phyloP scores from a whole-genome alignment of 177 flowering plant genomes.

The Vitis hybrid region DNA sequence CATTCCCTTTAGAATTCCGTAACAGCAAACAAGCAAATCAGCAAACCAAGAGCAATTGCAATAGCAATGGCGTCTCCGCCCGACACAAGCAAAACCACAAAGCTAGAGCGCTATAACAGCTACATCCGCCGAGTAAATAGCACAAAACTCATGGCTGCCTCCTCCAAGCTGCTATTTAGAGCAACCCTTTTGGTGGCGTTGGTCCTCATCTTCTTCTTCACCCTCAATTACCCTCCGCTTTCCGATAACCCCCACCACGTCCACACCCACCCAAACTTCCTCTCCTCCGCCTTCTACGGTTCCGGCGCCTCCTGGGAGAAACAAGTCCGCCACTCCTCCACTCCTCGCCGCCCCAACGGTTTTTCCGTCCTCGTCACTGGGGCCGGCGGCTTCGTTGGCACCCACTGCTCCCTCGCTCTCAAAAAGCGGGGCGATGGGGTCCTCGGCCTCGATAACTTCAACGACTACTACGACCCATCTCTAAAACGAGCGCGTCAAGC shows the following conservation, averaged over 20 bases:
- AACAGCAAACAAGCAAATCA: not conserved
- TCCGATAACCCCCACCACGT: constrained; percentile 17
- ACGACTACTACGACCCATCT: constrained; percentile 78
- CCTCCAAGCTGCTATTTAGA: constrained; percentile 86
- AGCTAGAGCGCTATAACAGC: constrained; percentile 84
- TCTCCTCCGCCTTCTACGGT: constrained; percentile 48
- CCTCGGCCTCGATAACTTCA: constrained; percentile 87
- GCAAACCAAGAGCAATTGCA: not conserved
- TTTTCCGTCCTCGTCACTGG: constrained; percentile 88
- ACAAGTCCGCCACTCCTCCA: constrained; percentile 76
- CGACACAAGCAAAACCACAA: constrained; percentile 68
- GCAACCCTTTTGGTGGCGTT: constrained; percentile 68
- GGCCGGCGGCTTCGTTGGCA: constrained; percentile 87
- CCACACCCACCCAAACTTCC: constrained; percentile 36
- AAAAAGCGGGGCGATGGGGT: constrained; percentile 95
- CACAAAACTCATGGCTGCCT: constrained; percentile 68
- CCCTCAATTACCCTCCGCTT: constrained; percentile 60
- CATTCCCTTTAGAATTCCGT: not conserved
- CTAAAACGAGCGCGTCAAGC: constrained; percentile 72
- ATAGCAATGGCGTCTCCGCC: constrained; percentile 47
- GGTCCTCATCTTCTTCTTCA: constrained; percentile 63
- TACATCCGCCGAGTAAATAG: constrained; percentile 69
- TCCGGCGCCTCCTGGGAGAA: constrained; percentile 81
- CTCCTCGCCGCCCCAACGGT: constrained; percentile 77
- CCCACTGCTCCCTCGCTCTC: constrained; percentile 77